Percentiles rank a stretch among this genome's conserved stretches.
Evolutionary conservation across 805 yeast species (phyloP).

Genomic region (Kockiozyma suomiensis): DNA sequence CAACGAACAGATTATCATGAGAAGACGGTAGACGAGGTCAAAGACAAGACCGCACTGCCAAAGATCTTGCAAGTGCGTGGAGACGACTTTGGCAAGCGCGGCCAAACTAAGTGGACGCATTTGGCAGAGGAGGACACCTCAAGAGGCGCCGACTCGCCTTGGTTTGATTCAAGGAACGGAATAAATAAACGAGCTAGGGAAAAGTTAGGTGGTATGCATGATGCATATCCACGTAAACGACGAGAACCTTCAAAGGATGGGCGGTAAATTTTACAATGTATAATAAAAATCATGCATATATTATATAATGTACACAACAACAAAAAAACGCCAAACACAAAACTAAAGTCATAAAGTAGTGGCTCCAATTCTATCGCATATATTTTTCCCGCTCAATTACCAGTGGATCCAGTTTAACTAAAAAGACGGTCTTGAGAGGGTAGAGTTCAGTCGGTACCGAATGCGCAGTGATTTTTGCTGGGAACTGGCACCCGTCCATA

Average conservation of each 20-base stretch:
- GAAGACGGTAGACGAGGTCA: slow-evolving; percentile 41
- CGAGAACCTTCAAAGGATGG: neutral
- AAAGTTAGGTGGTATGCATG: slow-evolving; percentile 26
- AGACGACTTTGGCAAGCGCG: slow-evolving; percentile 39
- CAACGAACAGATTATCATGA: slow-evolving; percentile 41
- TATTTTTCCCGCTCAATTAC: slow-evolving; percentile 59
- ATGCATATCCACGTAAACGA: slow-evolving; percentile 10
- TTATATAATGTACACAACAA: neutral
- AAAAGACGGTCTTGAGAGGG: slow-evolving; percentile 72
- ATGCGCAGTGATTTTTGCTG: slow-evolving; percentile 81
- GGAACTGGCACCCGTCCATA: slow-evolving; percentile 70
- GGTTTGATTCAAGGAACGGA: slow-evolving; percentile 17
- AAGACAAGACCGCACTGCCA: slow-evolving; percentile 39
- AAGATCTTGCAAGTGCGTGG: slow-evolving; percentile 40
- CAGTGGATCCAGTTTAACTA: slow-evolving; percentile 66
- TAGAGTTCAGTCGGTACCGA: slow-evolving; percentile 60
- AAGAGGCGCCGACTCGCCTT: slow-evolving; percentile 21
- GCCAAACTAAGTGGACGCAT: slow-evolving; percentile 39
- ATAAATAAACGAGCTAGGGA: slow-evolving; percentile 18
- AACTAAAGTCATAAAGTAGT: no score
- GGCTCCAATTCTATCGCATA: slow-evolving; percentile 12
- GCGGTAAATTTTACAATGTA: neutral
- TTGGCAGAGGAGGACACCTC: slow-evolving; percentile 42
- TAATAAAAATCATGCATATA: neutral
- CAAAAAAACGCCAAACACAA: slow-evolving; percentile 11